phyloP scores from a whole-genome alignment of 2,329 filamentous ascomycete genomes.

The Diaporthe destruens region DNA sequence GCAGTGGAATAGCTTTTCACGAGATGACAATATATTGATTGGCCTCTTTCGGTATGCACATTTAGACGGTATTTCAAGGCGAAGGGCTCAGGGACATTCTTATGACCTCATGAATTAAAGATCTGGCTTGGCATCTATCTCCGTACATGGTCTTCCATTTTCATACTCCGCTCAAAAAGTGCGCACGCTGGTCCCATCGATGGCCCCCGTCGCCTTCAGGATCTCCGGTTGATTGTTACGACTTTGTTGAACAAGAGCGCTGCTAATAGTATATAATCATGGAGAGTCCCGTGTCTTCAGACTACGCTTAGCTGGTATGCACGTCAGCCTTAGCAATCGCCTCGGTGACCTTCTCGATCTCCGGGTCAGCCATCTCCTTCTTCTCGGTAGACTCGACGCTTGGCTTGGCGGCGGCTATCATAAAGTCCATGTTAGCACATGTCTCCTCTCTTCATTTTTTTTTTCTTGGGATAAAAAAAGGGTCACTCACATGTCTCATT shows the following conservation, averaged over 20 bases:
- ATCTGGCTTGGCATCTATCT: not conserved
- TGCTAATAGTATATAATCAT: not conserved
- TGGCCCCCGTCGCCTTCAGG: constrained; percentile 45
- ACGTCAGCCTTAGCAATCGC: constrained; percentile 47
- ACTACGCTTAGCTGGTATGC: constrained; percentile 42
- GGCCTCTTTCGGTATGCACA: not conserved
- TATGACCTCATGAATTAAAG: not conserved
- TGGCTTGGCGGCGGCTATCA: not conserved
- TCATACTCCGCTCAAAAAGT: constrained; percentile 39
- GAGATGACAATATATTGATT: not conserved
- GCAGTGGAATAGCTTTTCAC: not conserved
- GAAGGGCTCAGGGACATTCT: not conserved
- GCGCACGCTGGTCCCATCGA: constrained; percentile 47
- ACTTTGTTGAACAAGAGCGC: too few species aligned
- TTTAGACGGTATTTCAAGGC: not conserved
- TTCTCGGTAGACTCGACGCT: constrained; percentile 47
- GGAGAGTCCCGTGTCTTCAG: not conserved
- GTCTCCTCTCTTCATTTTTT: too few species aligned
- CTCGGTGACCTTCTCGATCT: constrained; percentile 46
- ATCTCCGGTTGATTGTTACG: constrained; percentile 29
- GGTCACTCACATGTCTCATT: constrained; percentile 15
- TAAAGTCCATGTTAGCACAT: not conserved
- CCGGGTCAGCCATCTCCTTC: constrained; percentile 45
- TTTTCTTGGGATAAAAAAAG: not conserved
- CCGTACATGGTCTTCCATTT: not conserved